Conservation (phyloP, 75 land plant genomes). For the Gnetum montanum region DNA sequence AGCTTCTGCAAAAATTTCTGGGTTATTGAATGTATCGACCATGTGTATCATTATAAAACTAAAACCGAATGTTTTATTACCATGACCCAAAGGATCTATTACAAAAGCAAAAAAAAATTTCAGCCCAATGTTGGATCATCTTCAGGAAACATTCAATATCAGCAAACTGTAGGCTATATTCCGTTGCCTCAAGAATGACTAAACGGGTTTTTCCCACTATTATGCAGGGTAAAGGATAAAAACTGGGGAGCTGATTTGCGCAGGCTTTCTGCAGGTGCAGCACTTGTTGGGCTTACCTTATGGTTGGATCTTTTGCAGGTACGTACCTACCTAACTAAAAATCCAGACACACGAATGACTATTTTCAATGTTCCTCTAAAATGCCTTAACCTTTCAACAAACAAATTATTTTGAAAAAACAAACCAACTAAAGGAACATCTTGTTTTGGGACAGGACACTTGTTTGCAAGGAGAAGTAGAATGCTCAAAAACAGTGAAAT, state of each 20-base stretch:
- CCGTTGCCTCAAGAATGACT: too few species aligned
- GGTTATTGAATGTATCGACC: too few species aligned
- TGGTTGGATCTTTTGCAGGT: constrained; percentile 98
- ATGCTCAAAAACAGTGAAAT: constrained; percentile 63
- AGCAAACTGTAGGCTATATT: too few species aligned
- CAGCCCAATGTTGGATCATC: too few species aligned
- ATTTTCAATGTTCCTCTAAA: not conserved
- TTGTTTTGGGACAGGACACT: constrained; percentile 50
- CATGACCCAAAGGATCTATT: too few species aligned
- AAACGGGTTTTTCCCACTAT: too few species aligned
- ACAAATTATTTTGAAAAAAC: not conserved
- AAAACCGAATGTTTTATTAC: too few species aligned
- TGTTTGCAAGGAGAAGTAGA: constrained; percentile 79
- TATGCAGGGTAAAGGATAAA: constrained; percentile 66
- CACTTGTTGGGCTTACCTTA: constrained; percentile 75
- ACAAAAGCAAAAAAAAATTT: too few species aligned
- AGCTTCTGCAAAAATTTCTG: too few species aligned
- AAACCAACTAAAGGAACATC: not conserved
- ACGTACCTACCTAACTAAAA: not conserved
- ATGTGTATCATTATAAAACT: too few species aligned
- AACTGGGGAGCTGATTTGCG: constrained; percentile 93
- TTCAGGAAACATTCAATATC: too few species aligned
- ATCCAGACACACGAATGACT: not conserved
- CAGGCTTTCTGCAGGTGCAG: constrained; percentile 82
- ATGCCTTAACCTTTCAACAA: not conserved